Base-by-base conservation (phyloP, 176 grass and related monocot species). In the Lolium multiflorum region DNA sequence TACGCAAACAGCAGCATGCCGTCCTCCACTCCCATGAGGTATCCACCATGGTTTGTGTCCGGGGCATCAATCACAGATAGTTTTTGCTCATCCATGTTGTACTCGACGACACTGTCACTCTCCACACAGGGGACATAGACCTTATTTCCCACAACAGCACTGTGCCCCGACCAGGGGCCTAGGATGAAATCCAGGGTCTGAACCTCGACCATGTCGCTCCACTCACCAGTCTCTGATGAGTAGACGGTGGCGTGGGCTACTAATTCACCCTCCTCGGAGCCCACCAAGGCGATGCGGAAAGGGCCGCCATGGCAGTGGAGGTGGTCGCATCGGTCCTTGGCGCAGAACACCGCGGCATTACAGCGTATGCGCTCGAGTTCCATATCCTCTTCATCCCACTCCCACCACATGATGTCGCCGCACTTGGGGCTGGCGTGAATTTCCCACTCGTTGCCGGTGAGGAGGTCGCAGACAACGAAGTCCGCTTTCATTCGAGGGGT, bases 241-340 rank as follows among this genome's bases (percentile, higher is more conserved):
- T 71, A 71, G 38, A 71, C 38, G 39, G 38, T 46, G 39, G 68
- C 68, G 18, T 5, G 9, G 68, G 68, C 9, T 44, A 4, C n/a
- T 11, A 2, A 21, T 31, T 31, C 28, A 31, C 28, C 2, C 28
- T 31, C 28, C 28, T 31, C 28, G 28, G 67, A 44, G 68, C 68
- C 68, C 68, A 71, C 68, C 68, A 71, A 71, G 38, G 68, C 38
- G 4, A 71, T 43, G 68, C 68, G 68, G 68, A 71, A 71, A n/a
- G 37, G 68, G 68, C 68, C 38, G 68, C 68, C 68, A 71, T 6
- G 68, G 18, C 68, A 71, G 38, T 71, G 9, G 68, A 44, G 68
- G 38, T 46, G 68, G 39, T 71, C 39, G n/a, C 18, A 46, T 12
- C 0, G 38, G 10, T 41, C 68, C 18, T 44, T 71, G 68, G 68